A percentile compares a stretch with the other conserved stretches of the same genome.
Conservation (phyloP, 371 early-diverging fungal species). For the Lichtheimia ornata region DNA sequence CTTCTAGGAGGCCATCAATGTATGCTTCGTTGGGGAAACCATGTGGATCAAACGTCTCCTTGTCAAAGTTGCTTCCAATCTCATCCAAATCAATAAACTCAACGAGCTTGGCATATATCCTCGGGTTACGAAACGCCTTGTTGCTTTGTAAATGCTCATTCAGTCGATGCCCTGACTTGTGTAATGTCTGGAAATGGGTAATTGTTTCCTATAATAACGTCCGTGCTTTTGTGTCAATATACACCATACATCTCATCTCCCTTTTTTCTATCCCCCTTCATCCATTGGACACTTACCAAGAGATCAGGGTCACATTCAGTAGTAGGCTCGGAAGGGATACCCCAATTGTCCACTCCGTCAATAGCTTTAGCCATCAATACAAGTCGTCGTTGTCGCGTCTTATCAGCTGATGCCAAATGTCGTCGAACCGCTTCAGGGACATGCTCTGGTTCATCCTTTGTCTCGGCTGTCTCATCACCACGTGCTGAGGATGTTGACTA, state of each 20-base stretch:
- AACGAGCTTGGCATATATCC: slow-evolving; percentile 78
- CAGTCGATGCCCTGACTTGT: slow-evolving; percentile 55
- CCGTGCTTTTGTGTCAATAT: background rate
- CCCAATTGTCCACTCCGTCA: slow-evolving; percentile 48
- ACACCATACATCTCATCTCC: no score
- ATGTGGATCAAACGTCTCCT: slow-evolving; percentile 59
- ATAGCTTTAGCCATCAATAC: slow-evolving; percentile 38
- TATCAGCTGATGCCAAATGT: slow-evolving; percentile 16
- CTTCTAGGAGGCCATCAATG: slow-evolving; percentile 55
- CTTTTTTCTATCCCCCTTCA: background rate
- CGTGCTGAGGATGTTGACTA: no score
- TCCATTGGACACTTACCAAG: slow-evolving; percentile 29
- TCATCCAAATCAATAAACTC: slow-evolving; percentile 76
- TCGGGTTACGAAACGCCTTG: slow-evolving; percentile 80
- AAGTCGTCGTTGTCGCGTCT: slow-evolving; percentile 18
- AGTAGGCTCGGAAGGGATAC: slow-evolving; percentile 52
- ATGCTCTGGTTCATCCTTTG: background rate
- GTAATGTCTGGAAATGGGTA: slow-evolving; percentile 58
- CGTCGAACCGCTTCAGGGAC: slow-evolving; percentile 4
- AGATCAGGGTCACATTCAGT: slow-evolving; percentile 52
- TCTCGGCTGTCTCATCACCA: no score
- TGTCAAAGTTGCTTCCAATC: slow-evolving; percentile 65
- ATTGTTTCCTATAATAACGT: slow-evolving; percentile 54
- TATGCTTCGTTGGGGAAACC: slow-evolving; percentile 48
- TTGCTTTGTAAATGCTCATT: slow-evolving; percentile 71